Evolutionary conservation across 164 flowering plant species (phyloP).

Genomic region (grape (Vitis vinifera)): DNA sequence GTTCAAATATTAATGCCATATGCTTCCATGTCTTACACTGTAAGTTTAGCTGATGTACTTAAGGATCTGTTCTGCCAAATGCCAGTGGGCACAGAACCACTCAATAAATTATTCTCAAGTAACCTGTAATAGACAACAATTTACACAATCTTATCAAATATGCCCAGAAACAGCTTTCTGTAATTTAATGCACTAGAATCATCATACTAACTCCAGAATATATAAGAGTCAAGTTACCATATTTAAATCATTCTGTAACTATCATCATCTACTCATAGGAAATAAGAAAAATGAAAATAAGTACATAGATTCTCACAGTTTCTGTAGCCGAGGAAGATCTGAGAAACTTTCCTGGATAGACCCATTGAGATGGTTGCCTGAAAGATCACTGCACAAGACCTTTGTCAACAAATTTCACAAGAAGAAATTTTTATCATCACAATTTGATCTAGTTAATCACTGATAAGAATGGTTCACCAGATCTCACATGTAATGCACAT

Average conservation of each 20-base stretch:
- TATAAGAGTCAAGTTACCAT: too few relatives aligned
- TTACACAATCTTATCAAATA: too few relatives aligned
- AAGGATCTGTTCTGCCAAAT: conserved; percentile 63
- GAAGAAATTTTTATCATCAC: too few relatives aligned
- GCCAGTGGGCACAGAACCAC: conserved; percentile 49
- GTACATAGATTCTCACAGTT: conserved; percentile 49
- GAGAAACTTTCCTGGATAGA: conserved; percentile 66
- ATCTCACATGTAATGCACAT: background rate
- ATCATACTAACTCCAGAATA: too few relatives aligned
- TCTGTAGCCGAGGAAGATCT: conserved; percentile 63
- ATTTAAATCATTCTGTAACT: too few relatives aligned
- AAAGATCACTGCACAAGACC: conserved; percentile 59
- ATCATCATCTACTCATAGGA: too few relatives aligned
- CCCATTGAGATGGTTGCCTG: conserved; percentile 71
- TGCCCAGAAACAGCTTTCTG: too few relatives aligned
- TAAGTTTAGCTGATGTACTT: conserved; percentile 34
- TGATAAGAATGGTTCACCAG: background rate
- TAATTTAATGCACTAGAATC: too few relatives aligned
- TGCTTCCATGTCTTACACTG: conserved; percentile 47
- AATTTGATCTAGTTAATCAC: background rate
- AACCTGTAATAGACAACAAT: conserved; percentile 41
- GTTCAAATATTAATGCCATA: background rate
- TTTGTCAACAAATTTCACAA: conserved; percentile 4
- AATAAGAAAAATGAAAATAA: background rate
- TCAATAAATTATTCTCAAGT: conserved; percentile 50